phyloP scores from a whole-genome alignment of 345 rosid species.

The Brassica rapa region DNA sequence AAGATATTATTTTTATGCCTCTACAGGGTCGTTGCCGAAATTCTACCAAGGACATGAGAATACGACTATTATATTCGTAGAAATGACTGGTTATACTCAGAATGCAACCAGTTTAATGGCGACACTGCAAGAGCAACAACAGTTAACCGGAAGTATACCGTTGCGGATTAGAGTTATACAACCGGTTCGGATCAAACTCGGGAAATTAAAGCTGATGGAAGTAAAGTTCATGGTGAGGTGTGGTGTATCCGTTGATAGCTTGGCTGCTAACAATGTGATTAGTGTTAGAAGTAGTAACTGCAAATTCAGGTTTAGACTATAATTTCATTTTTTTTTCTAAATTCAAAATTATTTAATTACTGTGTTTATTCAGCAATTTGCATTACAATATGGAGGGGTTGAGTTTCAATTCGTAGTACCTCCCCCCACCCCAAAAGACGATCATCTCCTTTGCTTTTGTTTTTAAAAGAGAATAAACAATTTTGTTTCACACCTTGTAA shows the following conservation, averaged over 20 bases:
- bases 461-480: neutral
- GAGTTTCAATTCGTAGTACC: neutral
- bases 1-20: neutral
- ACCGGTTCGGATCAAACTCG: conserved; percentile 83
- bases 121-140: conserved; percentile 47
- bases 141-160: conserved; percentile 56
- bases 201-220: conserved; percentile 65
- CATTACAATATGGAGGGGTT: conserved; percentile 5
- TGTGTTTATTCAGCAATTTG: neutral
- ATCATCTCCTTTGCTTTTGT: neutral
- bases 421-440: neutral
- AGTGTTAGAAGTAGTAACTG: conserved; percentile 62
- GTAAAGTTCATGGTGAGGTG: conserved; percentile 66
- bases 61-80: conserved; percentile 62
- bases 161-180: conserved; percentile 65
- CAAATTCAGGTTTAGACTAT: conserved; percentile 60
- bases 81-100: conserved; percentile 55
- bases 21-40: conserved; percentile 67
- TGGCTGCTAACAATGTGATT: conserved; percentile 49
- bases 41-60: conserved; percentile 90
- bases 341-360: conserved; percentile 7
- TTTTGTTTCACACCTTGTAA: conserved; percentile 17
- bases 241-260: conserved; percentile 51
- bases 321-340: conserved; percentile 19
- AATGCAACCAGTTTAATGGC: conserved; percentile 50